Percentiles rank a stretch among this genome's conserved stretches.
Conservation (phyloP, 495 filamentous ascomycete genomes). For the Aspergillus hancockii region DNA sequence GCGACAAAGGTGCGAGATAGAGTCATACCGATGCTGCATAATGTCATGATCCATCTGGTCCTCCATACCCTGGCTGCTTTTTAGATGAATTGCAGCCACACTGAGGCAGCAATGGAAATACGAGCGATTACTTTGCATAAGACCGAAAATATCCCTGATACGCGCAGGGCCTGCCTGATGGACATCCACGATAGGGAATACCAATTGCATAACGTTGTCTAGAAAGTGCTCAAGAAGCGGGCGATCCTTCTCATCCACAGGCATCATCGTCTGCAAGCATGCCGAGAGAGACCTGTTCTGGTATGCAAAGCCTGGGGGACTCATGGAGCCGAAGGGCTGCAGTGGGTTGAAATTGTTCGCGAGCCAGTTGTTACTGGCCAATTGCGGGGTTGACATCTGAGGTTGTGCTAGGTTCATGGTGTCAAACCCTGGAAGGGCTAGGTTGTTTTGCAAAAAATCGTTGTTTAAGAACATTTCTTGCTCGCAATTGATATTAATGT, state of each 20-base stretch:
- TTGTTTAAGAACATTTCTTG: background rate
- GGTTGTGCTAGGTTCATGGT: background rate
- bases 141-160: constrained; percentile 73
- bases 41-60: constrained; percentile 86
- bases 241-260: constrained; percentile 74
- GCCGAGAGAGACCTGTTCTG: background rate
- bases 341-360: background rate
- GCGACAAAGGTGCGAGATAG: constrained; percentile 81
- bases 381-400: too few relatives aligned
- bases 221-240: constrained; percentile 87
- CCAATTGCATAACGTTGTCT: constrained; percentile 75
- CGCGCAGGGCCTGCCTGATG: constrained; percentile 75
- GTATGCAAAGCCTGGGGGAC: background rate
- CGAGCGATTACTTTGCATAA: constrained; percentile 80
- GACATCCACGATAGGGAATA: constrained; percentile 85
- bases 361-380: too few relatives aligned
- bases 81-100: constrained; percentile 87
- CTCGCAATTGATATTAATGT: background rate
- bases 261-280: background rate
- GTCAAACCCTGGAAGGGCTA: background rate
- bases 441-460: background rate
- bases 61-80: constrained; percentile 65
- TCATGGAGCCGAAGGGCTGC: background rate
- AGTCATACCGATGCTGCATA: constrained; percentile 83
- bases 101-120: constrained; percentile 94